phyloP scores from a whole-genome alignment of 2,329 filamentous ascomycete species.

The Tolypocladium capitatum region DNA sequence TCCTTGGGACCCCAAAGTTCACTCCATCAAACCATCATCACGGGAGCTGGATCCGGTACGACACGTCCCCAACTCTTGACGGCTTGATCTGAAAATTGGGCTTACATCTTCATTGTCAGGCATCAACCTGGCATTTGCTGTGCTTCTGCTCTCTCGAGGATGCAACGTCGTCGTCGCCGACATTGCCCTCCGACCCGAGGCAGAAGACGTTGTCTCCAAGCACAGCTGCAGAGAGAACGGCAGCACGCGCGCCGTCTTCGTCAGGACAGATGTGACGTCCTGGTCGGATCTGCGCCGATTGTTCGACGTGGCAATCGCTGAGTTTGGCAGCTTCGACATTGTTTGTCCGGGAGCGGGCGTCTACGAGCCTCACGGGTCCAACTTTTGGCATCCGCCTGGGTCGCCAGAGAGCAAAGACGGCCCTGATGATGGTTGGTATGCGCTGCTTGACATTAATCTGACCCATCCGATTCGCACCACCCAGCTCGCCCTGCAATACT shows the following conservation, averaged over 20 bases:
- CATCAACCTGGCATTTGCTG: conserved; percentile 30
- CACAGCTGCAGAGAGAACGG: conserved; percentile 9
- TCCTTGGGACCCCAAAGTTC: too few relatives aligned
- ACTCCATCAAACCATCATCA: too few relatives aligned
- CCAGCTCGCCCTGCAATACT: conserved; percentile 25
- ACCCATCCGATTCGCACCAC: conserved; percentile 27
- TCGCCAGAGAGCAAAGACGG: conserved; percentile 18
- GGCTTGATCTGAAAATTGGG: neutral
- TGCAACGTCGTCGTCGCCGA: conserved; percentile 35
- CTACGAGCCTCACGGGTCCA: conserved; percentile 30
- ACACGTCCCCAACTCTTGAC: neutral
- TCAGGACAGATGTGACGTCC: conserved; percentile 29
- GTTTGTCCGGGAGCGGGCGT: conserved; percentile 33
- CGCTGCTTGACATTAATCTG: conserved; percentile 26
- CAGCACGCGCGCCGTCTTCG: conserved; percentile 23
- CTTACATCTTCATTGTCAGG: conserved; percentile 13
- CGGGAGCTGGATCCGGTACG: conserved; percentile 11
- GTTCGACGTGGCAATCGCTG: conserved; percentile 18
- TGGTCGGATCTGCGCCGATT: conserved; percentile 24
- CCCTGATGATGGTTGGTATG: conserved; percentile 16
- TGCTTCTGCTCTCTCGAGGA: conserved; percentile 23
- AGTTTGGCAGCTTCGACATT: conserved; percentile 27
- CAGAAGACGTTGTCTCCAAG: conserved; percentile 17
- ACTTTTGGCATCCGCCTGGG: conserved; percentile 28
- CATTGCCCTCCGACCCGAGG: conserved; percentile 27